phyloP scores from a whole-genome alignment of 331 rosid genomes.

The Acacia pycnantha region DNA sequence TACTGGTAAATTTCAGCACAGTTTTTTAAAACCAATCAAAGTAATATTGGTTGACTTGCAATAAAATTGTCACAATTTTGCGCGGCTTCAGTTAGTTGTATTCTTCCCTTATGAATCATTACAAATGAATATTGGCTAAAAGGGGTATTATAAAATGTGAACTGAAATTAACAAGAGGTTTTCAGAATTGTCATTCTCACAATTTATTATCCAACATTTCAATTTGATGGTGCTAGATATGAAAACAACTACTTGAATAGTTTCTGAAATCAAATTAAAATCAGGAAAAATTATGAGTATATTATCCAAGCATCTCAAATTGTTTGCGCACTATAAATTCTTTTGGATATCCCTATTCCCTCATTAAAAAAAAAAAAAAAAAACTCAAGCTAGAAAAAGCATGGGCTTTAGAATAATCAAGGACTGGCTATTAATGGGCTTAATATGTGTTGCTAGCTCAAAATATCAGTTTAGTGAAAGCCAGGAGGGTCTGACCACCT shows the following conservation, averaged over 20 bases:
- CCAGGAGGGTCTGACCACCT: background rate
- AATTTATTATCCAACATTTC: background rate
- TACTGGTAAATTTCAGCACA: too few relatives aligned
- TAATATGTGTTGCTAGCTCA: background rate
- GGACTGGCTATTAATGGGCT: background rate
- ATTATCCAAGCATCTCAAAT: background rate
- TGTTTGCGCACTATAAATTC: background rate
- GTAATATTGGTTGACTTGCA: too few relatives aligned
- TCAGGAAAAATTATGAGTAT: background rate
- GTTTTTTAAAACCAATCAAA: too few relatives aligned
- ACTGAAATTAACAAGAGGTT: too few relatives aligned
- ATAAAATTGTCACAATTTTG: too few relatives aligned
- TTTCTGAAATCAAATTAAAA: background rate
- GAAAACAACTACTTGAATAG: background rate
- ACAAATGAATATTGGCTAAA: too few relatives aligned
- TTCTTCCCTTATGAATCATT: too few relatives aligned
- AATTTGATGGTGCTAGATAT: background rate
- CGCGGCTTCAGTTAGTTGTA: too few relatives aligned
- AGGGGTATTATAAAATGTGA: too few relatives aligned
- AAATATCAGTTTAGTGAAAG: background rate
- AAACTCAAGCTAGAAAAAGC: background rate
- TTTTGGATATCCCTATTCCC: too few relatives aligned
- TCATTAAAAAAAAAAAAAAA: too few relatives aligned
- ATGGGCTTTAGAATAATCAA: background rate
- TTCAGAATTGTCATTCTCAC: too few relatives aligned